Percentiles rank a stretch among this genome's conserved stretches.
These are phyloP conservation scores for Endocalyx cinctus DNA, from an alignment of 2,329 filamentous ascomycete genomes.

Conservation along the genomic window DNA sequence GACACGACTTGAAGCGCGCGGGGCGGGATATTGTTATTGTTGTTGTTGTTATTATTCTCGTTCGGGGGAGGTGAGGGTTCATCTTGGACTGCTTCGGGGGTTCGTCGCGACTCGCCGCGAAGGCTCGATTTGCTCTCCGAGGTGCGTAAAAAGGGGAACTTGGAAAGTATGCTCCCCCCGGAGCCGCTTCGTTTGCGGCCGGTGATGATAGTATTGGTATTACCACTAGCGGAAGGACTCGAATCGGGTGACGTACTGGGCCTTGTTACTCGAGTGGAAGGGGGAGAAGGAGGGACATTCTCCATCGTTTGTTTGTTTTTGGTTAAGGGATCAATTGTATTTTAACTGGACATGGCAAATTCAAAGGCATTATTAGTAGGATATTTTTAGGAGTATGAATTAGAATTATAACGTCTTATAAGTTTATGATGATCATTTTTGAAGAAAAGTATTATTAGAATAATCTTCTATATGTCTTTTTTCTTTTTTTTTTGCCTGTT, in stretches of 20 bases:
- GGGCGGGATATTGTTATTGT: too few species aligned
- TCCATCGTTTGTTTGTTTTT: too few species aligned
- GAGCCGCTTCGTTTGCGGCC: slow-evolving; percentile 52
- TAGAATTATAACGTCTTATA: slow-evolving; percentile 2
- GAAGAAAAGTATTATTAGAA: too few species aligned
- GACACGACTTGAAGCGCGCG: slow-evolving; percentile 27
- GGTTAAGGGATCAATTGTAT: slow-evolving; percentile 10
- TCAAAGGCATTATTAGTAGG: slow-evolving; percentile 5
- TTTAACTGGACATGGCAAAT: slow-evolving; percentile 10
- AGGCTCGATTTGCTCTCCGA: slow-evolving; percentile 25
- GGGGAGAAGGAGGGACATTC: slow-evolving; percentile 23
- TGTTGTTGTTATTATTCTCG: too few species aligned
- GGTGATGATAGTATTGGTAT: slow-evolving; percentile 5
- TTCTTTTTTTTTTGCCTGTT: too few species aligned
- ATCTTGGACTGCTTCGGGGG: slow-evolving; percentile 17
- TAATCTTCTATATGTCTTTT: too few species aligned
- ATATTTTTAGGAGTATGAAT: slow-evolving; percentile 8
- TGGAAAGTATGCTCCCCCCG: slow-evolving; percentile 60
- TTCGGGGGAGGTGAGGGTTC: slow-evolving; percentile 13
- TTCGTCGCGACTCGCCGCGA: slow-evolving; percentile 20
- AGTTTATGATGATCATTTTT: too few species aligned
- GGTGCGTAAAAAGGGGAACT: slow-evolving; percentile 62
- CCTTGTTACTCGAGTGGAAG: too few species aligned
- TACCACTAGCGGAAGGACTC: slow-evolving; percentile 7
- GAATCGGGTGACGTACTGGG: slow-evolving; percentile 18